Evolutionary conservation across 345 rosid species (phyloP), one percentile per base, ranked within the genome.

Genomic region (Gossypium longicalyx): DNA sequence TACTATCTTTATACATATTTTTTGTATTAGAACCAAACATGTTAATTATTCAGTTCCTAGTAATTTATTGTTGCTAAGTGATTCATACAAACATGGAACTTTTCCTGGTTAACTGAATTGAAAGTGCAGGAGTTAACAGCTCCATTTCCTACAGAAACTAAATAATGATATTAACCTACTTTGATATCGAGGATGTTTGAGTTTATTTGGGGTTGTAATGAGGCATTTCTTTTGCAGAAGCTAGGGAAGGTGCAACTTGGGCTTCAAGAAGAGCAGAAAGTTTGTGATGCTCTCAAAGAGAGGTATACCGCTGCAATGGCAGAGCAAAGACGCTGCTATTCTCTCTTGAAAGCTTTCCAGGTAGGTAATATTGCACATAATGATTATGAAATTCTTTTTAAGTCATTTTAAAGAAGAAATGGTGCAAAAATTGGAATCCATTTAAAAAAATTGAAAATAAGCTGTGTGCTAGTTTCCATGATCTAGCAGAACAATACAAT

Each of bases 211-310:
- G 5, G 48, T 44, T 27, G 19, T 78, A 17, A 43, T 25, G 41
- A 70, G 60, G 27, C 75, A 34, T 77, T 54, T 23, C 51, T 74
- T 57, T 73, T 71, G 72, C 97, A 92, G 97, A 94, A 89, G 86
- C 85, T 92, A 41, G 88, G 86, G 84, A 92, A 88, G 78, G 82
- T 82, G 77, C 85, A 87, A 81, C 53, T 75, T 69, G 86, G 84
- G 59, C 83, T 87, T 69, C 85, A 86, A 77, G 90, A 89, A 70
- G 93, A 87, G 83, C 93, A 86, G 80, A 89, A 80, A 75, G 77
- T 48, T 71, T 86, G 87, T 79, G 85, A 88, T 80, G 71, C 74
- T 73, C 82, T 82, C 57, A 88, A 88, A 83, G 87, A 89, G 73
- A 89, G 79, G 83, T 79, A 83, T 78, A 79, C 83, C 49, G 87